Conservation (phyloP, 306 rosid genomes). For the Acacia crassicarpa region DNA sequence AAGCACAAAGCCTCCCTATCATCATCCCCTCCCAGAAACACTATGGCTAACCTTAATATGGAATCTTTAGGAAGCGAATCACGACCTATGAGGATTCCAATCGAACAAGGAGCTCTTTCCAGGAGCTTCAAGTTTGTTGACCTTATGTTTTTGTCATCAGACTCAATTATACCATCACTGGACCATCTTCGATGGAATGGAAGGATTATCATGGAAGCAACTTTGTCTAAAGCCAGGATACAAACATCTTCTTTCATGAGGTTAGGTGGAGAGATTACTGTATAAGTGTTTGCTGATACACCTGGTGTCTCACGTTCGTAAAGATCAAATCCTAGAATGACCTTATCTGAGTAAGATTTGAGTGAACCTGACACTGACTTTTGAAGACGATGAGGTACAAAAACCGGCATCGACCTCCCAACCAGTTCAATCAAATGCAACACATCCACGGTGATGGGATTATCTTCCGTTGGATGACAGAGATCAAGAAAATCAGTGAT, state of each 20-base stretch:
- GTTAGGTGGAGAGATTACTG: conserved; percentile 45
- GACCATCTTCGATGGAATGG: conserved; percentile 62
- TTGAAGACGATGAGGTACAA: conserved; percentile 46
- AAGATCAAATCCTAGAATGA: conserved; percentile 30
- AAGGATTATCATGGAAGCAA: conserved; percentile 44
- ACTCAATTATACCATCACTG: conserved; percentile 40
- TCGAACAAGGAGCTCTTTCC: conserved; percentile 54
- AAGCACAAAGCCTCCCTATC: conserved; percentile 55
- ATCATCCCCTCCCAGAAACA: conserved; percentile 57
- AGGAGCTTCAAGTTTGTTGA: conserved; percentile 39
- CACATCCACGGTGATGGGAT: conserved; percentile 36
- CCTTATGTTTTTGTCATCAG: conserved; percentile 46
- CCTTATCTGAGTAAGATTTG: conserved; percentile 35
- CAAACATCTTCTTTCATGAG: conserved; percentile 63
- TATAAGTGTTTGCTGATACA: conserved; percentile 33
- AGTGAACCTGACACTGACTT: not conserved
- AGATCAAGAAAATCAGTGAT: conserved; percentile 39
- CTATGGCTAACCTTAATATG: conserved; percentile 33
- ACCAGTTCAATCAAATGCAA: conserved; percentile 49
- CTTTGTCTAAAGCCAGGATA: conserved; percentile 50
- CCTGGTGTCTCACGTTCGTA: conserved; percentile 17
- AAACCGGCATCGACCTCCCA: conserved; percentile 47
- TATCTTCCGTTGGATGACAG: conserved; percentile 36
- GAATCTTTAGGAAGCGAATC: not conserved
- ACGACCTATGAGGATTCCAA: conserved; percentile 51